Percentiles rank a stretch among this genome's conserved stretches.
Conservation (phyloP, 2,329 filamentous ascomycete species). For the Bisporella sp. region DNA sequence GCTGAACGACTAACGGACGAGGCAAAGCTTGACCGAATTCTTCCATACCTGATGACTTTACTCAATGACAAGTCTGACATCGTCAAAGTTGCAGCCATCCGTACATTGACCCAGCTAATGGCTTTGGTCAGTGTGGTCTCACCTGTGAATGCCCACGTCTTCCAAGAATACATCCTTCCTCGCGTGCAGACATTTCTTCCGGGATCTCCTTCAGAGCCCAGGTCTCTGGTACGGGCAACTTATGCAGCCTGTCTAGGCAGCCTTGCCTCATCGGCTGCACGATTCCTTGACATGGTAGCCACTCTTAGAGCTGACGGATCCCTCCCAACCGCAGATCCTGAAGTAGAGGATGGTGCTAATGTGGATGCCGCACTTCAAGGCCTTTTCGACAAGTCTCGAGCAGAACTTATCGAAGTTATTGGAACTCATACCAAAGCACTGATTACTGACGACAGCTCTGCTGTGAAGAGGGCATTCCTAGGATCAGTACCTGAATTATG, state of each 20-base stretch:
- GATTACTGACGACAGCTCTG: constrained; percentile 77
- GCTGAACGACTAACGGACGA: constrained; percentile 89
- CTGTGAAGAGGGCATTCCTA: constrained; percentile 84
- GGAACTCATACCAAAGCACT: constrained; percentile 84
- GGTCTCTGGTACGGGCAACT: constrained; percentile 72
- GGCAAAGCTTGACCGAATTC: constrained; percentile 85
- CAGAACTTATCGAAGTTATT: constrained; percentile 76
- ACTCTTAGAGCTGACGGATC: constrained; percentile 79
- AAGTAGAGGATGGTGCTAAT: constrained; percentile 65
- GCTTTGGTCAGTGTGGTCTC: constrained; percentile 86
- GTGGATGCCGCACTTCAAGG: constrained; percentile 69
- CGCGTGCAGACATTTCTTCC: constrained; percentile 54
- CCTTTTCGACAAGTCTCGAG: constrained; percentile 80
- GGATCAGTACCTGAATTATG: constrained; percentile 88
- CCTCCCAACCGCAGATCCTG: constrained; percentile 68
- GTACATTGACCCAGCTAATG: constrained; percentile 82
- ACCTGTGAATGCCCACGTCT: constrained; percentile 62
- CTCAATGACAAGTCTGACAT: constrained; percentile 76
- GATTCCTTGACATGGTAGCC: constrained; percentile 86
- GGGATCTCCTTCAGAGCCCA: constrained; percentile 47
- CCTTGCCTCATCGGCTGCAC: constrained; percentile 75
- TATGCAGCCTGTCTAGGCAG: constrained; percentile 91
- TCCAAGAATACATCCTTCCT: constrained; percentile 62
- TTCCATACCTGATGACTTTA: constrained; percentile 82
- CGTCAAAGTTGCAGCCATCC: constrained; percentile 78